Conservation (phyloP, 257 asterid genomes). For the Marsdenia floribunda region DNA sequence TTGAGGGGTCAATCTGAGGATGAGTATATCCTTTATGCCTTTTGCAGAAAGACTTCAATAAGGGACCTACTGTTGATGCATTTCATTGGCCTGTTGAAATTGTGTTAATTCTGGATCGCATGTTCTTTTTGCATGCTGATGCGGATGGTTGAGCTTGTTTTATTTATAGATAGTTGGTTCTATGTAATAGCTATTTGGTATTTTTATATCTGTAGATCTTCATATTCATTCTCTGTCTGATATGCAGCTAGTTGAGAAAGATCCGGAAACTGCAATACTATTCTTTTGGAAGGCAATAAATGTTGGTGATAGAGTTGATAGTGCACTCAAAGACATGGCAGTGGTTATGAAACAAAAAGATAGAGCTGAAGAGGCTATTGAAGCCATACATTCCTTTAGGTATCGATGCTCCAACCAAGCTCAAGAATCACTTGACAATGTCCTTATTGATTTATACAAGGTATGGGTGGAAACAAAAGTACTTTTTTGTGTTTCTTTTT, state of each 20-base stretch:
- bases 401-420: constrained; percentile 73
- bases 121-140: background rate
- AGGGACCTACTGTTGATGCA: background rate
- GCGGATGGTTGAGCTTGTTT: background rate
- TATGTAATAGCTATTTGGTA: background rate
- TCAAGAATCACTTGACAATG: constrained; percentile 85
- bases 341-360: constrained; percentile 87
- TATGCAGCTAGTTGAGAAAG: constrained; percentile 69
- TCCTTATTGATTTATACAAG: constrained; percentile 84
- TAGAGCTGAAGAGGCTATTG: constrained; percentile 83
- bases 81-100: background rate
- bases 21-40: background rate
- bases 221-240: constrained; percentile 9
- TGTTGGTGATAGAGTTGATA: constrained; percentile 78
- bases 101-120: background rate
- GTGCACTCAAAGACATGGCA: constrained; percentile 94
- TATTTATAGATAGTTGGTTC: background rate
- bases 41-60: too few species aligned
- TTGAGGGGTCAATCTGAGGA: background rate
- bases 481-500: background rate
- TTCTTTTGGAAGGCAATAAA: constrained; percentile 83
- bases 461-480: constrained; percentile 16
- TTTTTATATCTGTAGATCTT: constrained; percentile 1
- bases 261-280: constrained; percentile 62
- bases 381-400: constrained; percentile 68